These are phyloP conservation scores for Leonotis leonurus DNA, from an alignment of 257 asterid species.

Conservation along the genomic window DNA sequence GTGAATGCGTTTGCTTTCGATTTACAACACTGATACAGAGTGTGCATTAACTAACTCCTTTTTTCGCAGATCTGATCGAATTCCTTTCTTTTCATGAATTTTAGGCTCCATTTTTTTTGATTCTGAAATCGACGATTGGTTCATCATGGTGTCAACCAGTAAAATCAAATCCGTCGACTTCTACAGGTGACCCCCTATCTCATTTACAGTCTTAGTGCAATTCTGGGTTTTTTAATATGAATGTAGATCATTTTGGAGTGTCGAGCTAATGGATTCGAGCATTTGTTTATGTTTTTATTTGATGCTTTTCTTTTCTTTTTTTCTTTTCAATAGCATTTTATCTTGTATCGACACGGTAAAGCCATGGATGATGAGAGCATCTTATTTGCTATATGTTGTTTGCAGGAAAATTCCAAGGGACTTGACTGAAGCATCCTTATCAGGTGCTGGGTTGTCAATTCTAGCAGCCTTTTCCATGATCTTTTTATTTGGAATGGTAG, in stretches of 20 bases:
- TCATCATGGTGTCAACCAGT: conserved; percentile 36
- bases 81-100: neutral
- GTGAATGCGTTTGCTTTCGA: conserved; percentile 25
- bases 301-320: neutral
- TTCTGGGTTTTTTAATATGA: neutral
- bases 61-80: conserved; percentile 15
- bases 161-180: conserved; percentile 50
- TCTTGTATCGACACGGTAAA: neutral
- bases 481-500: conserved; percentile 91
- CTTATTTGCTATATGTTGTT: neutral
- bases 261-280: neutral
- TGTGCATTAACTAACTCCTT: neutral
- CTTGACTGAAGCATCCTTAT: conserved; percentile 83
- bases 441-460: conserved; percentile 94
- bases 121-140: conserved; percentile 14
- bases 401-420: conserved; percentile 73
- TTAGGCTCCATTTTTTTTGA: neutral
- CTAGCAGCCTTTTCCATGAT: conserved; percentile 73
- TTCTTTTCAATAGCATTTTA: neutral
- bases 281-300: neutral
- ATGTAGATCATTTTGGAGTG: neutral
- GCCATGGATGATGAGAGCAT: neutral
- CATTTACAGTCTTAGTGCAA: neutral
- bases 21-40: conserved; percentile 2
- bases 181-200: conserved; percentile 28